Percentiles rank a stretch among this genome's conserved stretches.
Evolutionary conservation across 805 yeast genomes (phyloP).

Genomic region (Hanseniaspora guilliermondii): DNA sequence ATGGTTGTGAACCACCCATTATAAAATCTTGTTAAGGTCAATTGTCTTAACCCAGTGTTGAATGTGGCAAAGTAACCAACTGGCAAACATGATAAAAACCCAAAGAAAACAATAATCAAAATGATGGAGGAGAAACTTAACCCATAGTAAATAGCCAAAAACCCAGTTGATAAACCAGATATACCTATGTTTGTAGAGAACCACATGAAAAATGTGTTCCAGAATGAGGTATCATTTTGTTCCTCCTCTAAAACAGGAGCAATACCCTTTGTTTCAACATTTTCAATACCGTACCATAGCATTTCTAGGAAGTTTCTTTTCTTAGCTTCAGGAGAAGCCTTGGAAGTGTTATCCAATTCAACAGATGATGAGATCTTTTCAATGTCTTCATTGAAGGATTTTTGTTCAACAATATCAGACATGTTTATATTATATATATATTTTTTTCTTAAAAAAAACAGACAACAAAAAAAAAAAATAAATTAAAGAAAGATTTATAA

Average conservation of each 20-base stretch:
- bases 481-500: background rate
- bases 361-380: constrained; percentile 5
- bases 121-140: constrained; percentile 64
- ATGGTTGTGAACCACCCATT: constrained; percentile 67
- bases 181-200: constrained; percentile 79
- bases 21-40: constrained; percentile 66
- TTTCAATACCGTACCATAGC: constrained; percentile 12
- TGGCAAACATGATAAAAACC: constrained; percentile 56
- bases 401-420: constrained; percentile 8
- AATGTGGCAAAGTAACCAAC: constrained; percentile 75
- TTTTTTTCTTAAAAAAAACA: background rate
- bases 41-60: constrained; percentile 86
- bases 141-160: constrained; percentile 47
- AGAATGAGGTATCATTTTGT: constrained; percentile 11
- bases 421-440: background rate
- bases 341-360: background rate
- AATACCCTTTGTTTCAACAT: constrained; percentile 15
- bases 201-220: constrained; percentile 66
- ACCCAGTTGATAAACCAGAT: constrained; percentile 76
- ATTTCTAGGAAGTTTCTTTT: constrained; percentile 6
- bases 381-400: constrained; percentile 5
- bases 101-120: constrained; percentile 60
- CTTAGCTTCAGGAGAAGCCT: background rate
- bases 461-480: background rate
- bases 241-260: constrained; percentile 60